phyloP scores from a whole-genome alignment of 208 protist genomes.

The Phytomonas sp. region DNA sequence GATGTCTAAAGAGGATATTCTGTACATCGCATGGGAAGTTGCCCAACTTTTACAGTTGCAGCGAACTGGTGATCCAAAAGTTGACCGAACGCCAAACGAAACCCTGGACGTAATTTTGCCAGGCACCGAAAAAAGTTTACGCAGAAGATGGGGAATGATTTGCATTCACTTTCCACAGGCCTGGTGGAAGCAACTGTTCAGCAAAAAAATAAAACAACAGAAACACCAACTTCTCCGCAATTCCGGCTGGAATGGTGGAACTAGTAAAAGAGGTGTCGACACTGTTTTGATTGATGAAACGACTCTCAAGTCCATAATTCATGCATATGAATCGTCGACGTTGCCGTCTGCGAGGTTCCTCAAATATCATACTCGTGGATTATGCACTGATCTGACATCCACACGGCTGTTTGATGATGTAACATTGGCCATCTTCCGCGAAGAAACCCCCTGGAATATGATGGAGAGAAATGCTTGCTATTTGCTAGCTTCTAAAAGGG shows the following conservation, averaged over 20 bases:
- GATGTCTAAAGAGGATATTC: slow-evolving; percentile 17
- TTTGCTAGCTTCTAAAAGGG: not conserved
- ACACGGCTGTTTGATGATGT: not conserved
- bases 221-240: not conserved
- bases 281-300: not conserved
- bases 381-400: not conserved
- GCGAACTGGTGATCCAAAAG: not conserved
- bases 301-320: not conserved
- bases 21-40: slow-evolving; percentile 33
- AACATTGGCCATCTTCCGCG: not conserved
- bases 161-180: slow-evolving; percentile 21
- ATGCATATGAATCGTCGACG: not conserved
- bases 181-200: slow-evolving; percentile 8
- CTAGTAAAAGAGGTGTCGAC: not conserved
- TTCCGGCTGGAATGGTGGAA: not conserved
- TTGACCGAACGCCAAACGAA: not conserved
- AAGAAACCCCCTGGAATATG: not conserved
- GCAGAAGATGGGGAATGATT: slow-evolving; percentile 26
- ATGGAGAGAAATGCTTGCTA: not conserved
- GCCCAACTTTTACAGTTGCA: slow-evolving; percentile 23
- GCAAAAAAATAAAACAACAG: not conserved
- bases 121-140: slow-evolving; percentile 19
- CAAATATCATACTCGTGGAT: not conserved
- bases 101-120: slow-evolving; percentile 3
- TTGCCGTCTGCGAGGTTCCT: not conserved